Base-by-base conservation (phyloP, 768 basidiomycete genomes). In the Multifurca ochricompacta region DNA sequence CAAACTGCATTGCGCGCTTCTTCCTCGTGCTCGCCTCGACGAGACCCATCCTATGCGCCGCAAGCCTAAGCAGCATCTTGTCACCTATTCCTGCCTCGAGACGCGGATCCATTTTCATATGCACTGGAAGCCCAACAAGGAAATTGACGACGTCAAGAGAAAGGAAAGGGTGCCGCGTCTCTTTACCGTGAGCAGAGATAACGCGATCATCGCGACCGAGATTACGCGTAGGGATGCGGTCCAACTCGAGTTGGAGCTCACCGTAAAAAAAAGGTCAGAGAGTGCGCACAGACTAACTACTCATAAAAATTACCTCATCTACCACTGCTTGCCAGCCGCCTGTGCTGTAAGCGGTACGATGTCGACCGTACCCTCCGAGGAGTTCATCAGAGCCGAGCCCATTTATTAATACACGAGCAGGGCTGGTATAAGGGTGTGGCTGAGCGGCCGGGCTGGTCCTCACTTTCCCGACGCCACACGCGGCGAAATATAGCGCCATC, bases 1-100 rank as follows among this genome's bases (percentile, higher is more conserved):
- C 95, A 71, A 99, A 99, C 64, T 98, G 96, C 88, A 97, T 96
- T 13, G 96, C 96, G 54, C 88, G 69, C 71, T 99, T 99, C 67
- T 87, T 92, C 59, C 90, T 73, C 48, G 62, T 54, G 58, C 87
- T 86, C 5, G 91, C 89, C 59, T 83, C 80, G 2, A 77, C 68
- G 39, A 97, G 72, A 0, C 94, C 93, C n/a, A 92, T 63, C 59
- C 80, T 79, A 58, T 73, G 70, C 32, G 86, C 82, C 2, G 85
- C 82, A 27, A 87, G 66, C 51, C 95, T 72, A 48, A 98, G 65
- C 41, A 99, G 65, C 69, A 87, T 75, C 73, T 99, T 99, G 66
- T 98, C 96, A 1, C 96, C 96, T 5, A 82, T 54, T 1, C 92
- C 92, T n/a, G 81, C 70, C 4, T 79, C 77, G 25, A 84, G 66